phyloP scores from a whole-genome alignment of 2,329 filamentous ascomycete species.

The Cadophora gregata region DNA sequence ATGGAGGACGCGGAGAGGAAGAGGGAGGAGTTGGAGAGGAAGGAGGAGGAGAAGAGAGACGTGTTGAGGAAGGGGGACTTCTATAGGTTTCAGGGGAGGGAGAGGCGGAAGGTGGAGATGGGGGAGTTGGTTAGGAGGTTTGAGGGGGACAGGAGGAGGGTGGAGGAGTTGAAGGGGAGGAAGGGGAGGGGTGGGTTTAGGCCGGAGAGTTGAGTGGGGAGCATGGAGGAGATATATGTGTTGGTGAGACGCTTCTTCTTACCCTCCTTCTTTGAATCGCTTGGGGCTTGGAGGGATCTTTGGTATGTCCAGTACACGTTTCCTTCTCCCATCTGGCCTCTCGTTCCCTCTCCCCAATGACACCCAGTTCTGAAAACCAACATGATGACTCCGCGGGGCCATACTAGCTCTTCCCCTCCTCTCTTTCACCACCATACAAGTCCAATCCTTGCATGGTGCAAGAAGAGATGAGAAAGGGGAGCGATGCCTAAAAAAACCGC shows the following conservation, averaged over 20 bases:
- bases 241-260: too few relatives aligned
- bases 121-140: slow-evolving; percentile 72
- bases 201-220: slow-evolving; percentile 52
- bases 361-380: slow-evolving; percentile 13
- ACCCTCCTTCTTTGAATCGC: too few relatives aligned
- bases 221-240: too few relatives aligned
- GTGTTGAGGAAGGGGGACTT: slow-evolving; percentile 70
- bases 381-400: slow-evolving; percentile 60
- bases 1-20: slow-evolving; percentile 72
- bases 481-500: slow-evolving; percentile 68
- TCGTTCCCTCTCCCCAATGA: neutral
- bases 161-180: slow-evolving; percentile 74
- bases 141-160: slow-evolving; percentile 75
- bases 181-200: slow-evolving; percentile 57
- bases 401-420: slow-evolving; percentile 52
- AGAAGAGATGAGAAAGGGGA: slow-evolving; percentile 30
- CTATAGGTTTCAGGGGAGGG: slow-evolving; percentile 82
- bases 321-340: too few relatives aligned
- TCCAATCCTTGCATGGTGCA: slow-evolving; percentile 38
- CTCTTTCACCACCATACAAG: slow-evolving; percentile 41
- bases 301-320: slow-evolving; percentile 41
- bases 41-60: slow-evolving; percentile 63
- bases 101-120: slow-evolving; percentile 79
- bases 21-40: slow-evolving; percentile 64
- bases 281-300: too few relatives aligned